phyloP scores from a whole-genome alignment of 1,139 yeast species.

The Yamadazyma conglobata region DNA sequence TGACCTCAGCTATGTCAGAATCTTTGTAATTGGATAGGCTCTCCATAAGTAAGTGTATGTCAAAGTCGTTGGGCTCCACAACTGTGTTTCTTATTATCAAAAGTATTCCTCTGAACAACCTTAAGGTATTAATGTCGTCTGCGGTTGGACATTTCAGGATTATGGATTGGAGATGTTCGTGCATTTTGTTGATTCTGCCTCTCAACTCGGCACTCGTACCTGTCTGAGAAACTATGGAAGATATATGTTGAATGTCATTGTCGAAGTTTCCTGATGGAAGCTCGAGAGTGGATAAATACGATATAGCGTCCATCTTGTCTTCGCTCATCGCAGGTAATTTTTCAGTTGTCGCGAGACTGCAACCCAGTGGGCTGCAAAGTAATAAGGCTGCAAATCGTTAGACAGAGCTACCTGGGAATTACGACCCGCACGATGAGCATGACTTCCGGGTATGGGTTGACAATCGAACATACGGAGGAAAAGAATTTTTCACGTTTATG shows the following conservation, averaged over 20 bases:
- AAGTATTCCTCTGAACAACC: slow-evolving; percentile 21
- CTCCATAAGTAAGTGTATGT: slow-evolving; percentile 3
- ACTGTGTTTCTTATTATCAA: slow-evolving; percentile 19
- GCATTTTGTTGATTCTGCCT: no score
- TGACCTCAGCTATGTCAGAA: slow-evolving; percentile 2
- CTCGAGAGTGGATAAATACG: neutral
- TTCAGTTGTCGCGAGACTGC: no score
- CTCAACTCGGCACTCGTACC: no score
- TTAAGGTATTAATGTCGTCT: slow-evolving; percentile 10
- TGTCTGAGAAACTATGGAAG: slow-evolving; percentile 1
- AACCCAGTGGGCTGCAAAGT: no score
- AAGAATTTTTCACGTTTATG: no score
- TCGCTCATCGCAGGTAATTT: no score
- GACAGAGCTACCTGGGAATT: no score
- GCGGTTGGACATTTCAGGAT: slow-evolving; percentile 1
- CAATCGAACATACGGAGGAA: no score
- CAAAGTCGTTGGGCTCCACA: slow-evolving; percentile 5
- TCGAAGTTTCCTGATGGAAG: slow-evolving; percentile 2
- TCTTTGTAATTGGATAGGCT: slow-evolving; percentile 11
- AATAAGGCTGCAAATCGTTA: no score
- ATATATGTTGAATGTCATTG: neutral
- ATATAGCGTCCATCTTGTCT: slow-evolving; percentile 1
- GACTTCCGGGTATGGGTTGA: no score
- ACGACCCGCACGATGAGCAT: no score
- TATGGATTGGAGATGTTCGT: neutral